A percentile compares a stretch with the other conserved stretches of the same genome.
phyloP scores from a whole-genome alignment of 1,284 basidiomycete species.

The Cutaneotrichosporon curvatum region DNA sequence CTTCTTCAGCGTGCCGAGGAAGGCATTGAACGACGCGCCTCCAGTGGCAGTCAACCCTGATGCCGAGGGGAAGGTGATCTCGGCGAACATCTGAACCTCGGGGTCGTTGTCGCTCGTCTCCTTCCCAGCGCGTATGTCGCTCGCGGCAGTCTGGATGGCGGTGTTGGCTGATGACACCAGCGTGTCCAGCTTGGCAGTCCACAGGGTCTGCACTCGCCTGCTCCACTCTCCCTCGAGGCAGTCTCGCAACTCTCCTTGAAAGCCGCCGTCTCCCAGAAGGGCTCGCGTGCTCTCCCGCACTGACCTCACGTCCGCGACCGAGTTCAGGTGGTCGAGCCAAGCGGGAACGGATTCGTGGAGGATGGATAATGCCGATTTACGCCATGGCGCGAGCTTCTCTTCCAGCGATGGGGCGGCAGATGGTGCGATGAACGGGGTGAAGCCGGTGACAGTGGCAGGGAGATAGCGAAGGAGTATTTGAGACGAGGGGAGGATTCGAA shows the following conservation, averaged over 20 bases:
- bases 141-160: slow-evolving; percentile 20
- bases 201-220: slow-evolving; percentile 35
- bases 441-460: slow-evolving; percentile 35
- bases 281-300: slow-evolving; percentile 22
- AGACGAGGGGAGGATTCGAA: slow-evolving; percentile 42
- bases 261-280: slow-evolving; percentile 24
- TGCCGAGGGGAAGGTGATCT: slow-evolving; percentile 30
- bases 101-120: slow-evolving; percentile 19
- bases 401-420: slow-evolving; percentile 53
- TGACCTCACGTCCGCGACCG: slow-evolving; percentile 39
- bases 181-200: slow-evolving; percentile 31
- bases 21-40: slow-evolving; percentile 26
- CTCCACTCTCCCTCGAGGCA: slow-evolving; percentile 39
- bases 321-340: slow-evolving; percentile 32
- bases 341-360: slow-evolving; percentile 27
- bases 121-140: slow-evolving; percentile 16
- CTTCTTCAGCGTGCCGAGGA: slow-evolving; percentile 32
- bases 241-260: slow-evolving; percentile 21
- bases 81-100: slow-evolving; percentile 35
- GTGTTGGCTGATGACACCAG: slow-evolving; percentile 22
- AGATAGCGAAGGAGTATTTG: slow-evolving; percentile 45
- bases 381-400: slow-evolving; percentile 34
- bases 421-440: slow-evolving; percentile 51
- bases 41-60: slow-evolving; percentile 16
- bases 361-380: slow-evolving; percentile 21